Percentiles rank a stretch among this genome's conserved stretches.
phyloP scores from a whole-genome alignment of 331 rosid genomes.

The Malus hybrid region DNA sequence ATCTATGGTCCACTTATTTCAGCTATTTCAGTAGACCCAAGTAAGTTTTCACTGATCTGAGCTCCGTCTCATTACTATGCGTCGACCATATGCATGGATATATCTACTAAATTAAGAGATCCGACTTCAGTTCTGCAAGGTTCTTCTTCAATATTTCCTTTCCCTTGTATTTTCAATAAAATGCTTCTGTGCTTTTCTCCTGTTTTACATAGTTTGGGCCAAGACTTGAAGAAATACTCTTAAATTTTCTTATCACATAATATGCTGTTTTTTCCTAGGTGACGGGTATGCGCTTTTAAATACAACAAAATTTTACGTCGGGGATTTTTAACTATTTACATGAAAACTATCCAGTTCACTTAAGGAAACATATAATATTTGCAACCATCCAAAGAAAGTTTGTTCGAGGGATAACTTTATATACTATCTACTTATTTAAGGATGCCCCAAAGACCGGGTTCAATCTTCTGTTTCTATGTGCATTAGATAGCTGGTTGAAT shows the following conservation, averaged over 20 bases:
- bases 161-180: too few species aligned
- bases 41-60: slow-evolving; percentile 19
- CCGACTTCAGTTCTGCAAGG: too few species aligned
- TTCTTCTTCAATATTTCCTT: too few species aligned
- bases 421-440: background rate
- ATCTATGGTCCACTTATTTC: too few species aligned
- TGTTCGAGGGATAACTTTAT: too few species aligned
- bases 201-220: background rate
- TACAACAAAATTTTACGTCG: background rate
- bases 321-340: background rate
- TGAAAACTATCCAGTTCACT: background rate
- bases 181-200: too few species aligned
- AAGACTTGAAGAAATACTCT: background rate
- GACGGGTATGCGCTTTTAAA: background rate
- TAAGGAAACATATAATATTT: background rate
- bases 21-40: background rate
- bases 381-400: background rate
- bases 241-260: background rate
- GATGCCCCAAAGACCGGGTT: background rate
- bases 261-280: slow-evolving; percentile 27
- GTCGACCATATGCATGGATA: too few species aligned
- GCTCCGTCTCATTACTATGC: background rate
- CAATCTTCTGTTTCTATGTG: background rate
- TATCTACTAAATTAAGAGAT: too few species aligned
- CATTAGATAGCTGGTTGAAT: background rate